Conservation (phyloP, 2,329 filamentous ascomycete species). For the Aspergillus phoenicis region DNA sequence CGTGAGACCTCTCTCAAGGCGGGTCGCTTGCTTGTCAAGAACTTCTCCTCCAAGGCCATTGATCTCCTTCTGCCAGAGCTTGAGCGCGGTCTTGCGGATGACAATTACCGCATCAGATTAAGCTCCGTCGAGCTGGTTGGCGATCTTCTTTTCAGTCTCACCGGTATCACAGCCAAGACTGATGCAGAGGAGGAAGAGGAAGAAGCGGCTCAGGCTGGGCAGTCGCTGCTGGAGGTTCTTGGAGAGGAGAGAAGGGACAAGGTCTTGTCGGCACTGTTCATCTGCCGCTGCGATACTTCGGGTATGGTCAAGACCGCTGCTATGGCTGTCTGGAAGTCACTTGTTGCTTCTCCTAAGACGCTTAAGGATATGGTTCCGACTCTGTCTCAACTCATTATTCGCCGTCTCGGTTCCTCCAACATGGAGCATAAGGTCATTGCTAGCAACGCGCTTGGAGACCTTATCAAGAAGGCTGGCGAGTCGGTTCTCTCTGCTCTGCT, state of each 20-base stretch:
- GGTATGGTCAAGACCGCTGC: conserved; percentile 86
- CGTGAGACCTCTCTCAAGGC: conserved; percentile 94
- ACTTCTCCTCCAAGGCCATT: conserved; percentile 92
- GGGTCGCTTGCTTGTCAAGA: conserved; percentile 93
- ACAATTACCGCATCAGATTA: conserved; percentile 95
- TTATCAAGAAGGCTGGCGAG: conserved; percentile 96
- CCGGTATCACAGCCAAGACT: conserved; percentile 80
- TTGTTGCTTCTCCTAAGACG: conserved; percentile 87
- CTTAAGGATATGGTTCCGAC: conserved; percentile 95
- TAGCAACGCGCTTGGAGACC: conserved; percentile 91
- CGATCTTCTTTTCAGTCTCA: conserved; percentile 95
- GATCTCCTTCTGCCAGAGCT: conserved; percentile 92
- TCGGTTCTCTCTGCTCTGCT: conserved; percentile 84
- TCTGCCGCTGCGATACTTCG: conserved; percentile 96
- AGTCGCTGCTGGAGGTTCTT: conserved; percentile 89
- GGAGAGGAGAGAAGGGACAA: conserved; percentile 97
- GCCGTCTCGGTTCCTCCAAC: conserved; percentile 89
- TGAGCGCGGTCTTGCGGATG: conserved; percentile 93
- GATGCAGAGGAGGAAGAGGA: conserved; percentile 80
- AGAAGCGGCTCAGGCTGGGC: conserved; percentile 78
- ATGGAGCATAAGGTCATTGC: conserved; percentile 99
- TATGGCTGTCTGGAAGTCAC: conserved; percentile 92
- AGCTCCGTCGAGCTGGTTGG: conserved; percentile 97
- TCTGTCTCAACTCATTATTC: conserved; percentile 91
- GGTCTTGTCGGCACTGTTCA: conserved; percentile 94